These are phyloP conservation scores for Corymbia maculata DNA, from an alignment of 345 rosid species.

Conservation along the genomic window DNA sequence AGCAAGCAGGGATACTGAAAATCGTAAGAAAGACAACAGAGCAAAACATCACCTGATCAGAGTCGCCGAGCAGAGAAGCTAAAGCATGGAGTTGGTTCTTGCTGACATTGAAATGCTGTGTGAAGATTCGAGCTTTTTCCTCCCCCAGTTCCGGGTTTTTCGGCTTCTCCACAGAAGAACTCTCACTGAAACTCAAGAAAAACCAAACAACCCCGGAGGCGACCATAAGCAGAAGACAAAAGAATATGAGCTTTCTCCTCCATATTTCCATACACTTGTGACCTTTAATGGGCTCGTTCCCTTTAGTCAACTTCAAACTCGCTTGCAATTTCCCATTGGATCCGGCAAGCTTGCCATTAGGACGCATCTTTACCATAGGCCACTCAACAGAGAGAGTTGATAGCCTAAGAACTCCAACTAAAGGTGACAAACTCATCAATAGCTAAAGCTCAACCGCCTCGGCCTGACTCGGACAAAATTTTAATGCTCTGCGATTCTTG, in stretches of 20 bases:
- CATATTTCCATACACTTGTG: constrained; percentile 20
- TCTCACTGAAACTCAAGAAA: constrained; percentile 17
- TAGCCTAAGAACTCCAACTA: constrained; percentile 22
- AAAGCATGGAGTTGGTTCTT: constrained; percentile 49
- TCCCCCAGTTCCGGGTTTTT: constrained; percentile 17
- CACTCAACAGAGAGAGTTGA: constrained; percentile 16
- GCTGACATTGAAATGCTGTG: constrained; percentile 54
- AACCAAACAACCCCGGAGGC: constrained; percentile 23
- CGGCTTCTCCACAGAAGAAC: constrained; percentile 3
- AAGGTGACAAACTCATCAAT: constrained; percentile 35
- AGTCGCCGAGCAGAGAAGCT: constrained; percentile 50
- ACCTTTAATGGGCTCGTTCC: constrained; percentile 21
- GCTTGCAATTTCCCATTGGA: constrained; percentile 24
- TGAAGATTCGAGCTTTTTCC: constrained; percentile 32
- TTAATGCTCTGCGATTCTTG: neutral
- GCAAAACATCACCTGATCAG: constrained; percentile 46
- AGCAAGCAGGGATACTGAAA: neutral
- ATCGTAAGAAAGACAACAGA: neutral
- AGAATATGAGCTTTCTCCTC: constrained; percentile 26
- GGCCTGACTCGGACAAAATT: neutral
- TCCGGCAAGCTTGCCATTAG: constrained; percentile 34
- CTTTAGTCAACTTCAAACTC: constrained; percentile 31
- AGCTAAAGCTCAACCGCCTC: neutral
- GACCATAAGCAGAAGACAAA: constrained; percentile 29
- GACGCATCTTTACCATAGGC: constrained; percentile 39